Evolutionary conservation across 495 filamentous ascomycete species (phyloP), one percentile per base, ranked within the genome.

Genomic region (Chaetomium fimeti): DNA sequence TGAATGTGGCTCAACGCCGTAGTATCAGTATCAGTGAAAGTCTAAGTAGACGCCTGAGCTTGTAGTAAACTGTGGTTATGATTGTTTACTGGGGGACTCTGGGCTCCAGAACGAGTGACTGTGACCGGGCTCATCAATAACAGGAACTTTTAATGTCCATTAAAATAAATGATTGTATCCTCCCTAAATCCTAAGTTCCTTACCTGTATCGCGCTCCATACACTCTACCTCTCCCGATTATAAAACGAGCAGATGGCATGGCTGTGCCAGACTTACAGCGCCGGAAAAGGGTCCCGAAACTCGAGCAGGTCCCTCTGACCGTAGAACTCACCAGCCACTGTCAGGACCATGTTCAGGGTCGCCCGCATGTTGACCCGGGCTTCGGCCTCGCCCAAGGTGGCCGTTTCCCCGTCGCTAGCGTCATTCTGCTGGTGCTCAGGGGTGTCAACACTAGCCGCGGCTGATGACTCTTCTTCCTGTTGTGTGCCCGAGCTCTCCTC

Each of bases 301-400:
- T 87, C 85, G 54, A 98, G 77, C 40, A 98, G 77, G 75, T 98
- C 94, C 61, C 87, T 81, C 78, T 98, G 94, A 3, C 94, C 92
- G 75, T 89, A 98, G 68, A 89, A 86, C 76, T 97, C 92, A 67
- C 92, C 94, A 45, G 89, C 88, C 29, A 98, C 81, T 0, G 90
- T 93, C 59, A 98, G 81, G 62, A 97, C 90, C 90, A 96, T 96
- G 72, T 97, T 93, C 8, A 97, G 80, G 60, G 89, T 88, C 24
- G 78, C 80, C 58, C 78, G 75, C 63, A 82, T 80, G 72, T 85
- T 86, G 68, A 70, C 52, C 36, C 61, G 68, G 38, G 71, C 64
- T 15, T 73, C 63, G 12, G 65, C 77, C 76, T 57, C 76, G 74
- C 69, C 68, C 27, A 58, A 22, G 0, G 27, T 52, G 47, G 49